A percentile compares a stretch with the other conserved stretches of the same genome.
Evolutionary conservation across 1,284 basidiomycete genomes (phyloP).

Genomic region (Volvariella volvacea): DNA sequence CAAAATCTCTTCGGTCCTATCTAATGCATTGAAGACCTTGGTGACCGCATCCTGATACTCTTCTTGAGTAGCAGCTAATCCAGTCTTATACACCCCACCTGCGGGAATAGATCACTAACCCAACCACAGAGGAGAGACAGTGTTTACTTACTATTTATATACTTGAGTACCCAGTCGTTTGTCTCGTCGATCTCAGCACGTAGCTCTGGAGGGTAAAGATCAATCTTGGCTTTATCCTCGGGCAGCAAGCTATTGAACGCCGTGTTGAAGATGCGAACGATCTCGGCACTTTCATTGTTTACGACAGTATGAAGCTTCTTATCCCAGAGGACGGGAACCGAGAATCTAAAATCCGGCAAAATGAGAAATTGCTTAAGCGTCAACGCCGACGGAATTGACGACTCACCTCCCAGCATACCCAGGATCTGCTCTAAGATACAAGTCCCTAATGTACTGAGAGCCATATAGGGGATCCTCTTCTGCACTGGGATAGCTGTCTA

Average conservation of each 20-base stretch:
- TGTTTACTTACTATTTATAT: slow-evolving; percentile 66
- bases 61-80: slow-evolving; percentile 79
- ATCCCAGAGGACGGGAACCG: slow-evolving; percentile 95
- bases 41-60: slow-evolving; percentile 79
- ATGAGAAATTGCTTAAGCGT: not conserved
- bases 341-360: slow-evolving; percentile 55
- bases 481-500: slow-evolving; percentile 66
- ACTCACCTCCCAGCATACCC: slow-evolving; percentile 57
- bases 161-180: slow-evolving; percentile 84
- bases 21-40: slow-evolving; percentile 71
- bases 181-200: slow-evolving; percentile 79
- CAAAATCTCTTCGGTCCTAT: slow-evolving; percentile 76
- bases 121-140: not conserved
- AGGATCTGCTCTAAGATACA: slow-evolving; percentile 78
- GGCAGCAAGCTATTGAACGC: slow-evolving; percentile 74
- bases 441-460: slow-evolving; percentile 72
- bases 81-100: slow-evolving; percentile 87
- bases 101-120: too few relatives aligned
- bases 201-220: slow-evolving; percentile 74
- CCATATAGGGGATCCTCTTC: slow-evolving; percentile 68
- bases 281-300: slow-evolving; percentile 92
- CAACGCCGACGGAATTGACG: slow-evolving; percentile 9
- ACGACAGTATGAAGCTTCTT: slow-evolving; percentile 87
- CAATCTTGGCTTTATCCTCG: slow-evolving; percentile 56
- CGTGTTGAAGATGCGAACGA: slow-evolving; percentile 88